Conservation (phyloP, 768 basidiomycete genomes). For the Antrodiella citrinella region DNA sequence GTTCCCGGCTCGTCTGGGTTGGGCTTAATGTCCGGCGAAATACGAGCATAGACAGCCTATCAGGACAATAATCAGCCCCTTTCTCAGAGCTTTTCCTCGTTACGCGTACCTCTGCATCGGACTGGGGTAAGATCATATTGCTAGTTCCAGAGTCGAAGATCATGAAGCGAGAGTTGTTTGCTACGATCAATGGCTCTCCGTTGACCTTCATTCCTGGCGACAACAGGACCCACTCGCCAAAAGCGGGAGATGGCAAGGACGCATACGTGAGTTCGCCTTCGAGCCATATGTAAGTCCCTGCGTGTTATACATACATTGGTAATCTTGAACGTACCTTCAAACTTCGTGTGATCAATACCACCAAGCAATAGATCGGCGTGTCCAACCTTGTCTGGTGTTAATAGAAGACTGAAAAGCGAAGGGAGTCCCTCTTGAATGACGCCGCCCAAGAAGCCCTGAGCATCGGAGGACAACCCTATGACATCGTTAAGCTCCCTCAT, state of each 20-base stretch:
- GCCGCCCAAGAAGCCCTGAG: slow-evolving; percentile 39
- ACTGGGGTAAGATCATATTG: slow-evolving; percentile 42
- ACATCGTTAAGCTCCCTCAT: background rate
- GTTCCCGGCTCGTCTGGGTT: slow-evolving; percentile 40
- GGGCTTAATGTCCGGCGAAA: slow-evolving; percentile 46
- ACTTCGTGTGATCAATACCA: slow-evolving; percentile 42
- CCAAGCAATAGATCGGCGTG: slow-evolving; percentile 44
- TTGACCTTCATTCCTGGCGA: slow-evolving; percentile 42
- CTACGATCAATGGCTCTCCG: slow-evolving; percentile 35
- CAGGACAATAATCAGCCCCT: background rate
- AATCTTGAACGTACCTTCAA: slow-evolving; percentile 26
- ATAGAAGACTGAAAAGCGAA: slow-evolving; percentile 38
- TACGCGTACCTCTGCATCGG: slow-evolving; percentile 34
- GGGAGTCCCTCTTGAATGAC: slow-evolving; percentile 40
- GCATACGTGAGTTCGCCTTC: slow-evolving; percentile 4
- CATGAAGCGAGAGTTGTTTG: slow-evolving; percentile 32
- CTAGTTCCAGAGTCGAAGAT: slow-evolving; percentile 52
- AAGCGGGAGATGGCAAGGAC: background rate
- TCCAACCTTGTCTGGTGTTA: slow-evolving; percentile 34
- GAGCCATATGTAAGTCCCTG: too few species aligned
- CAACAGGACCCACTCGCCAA: slow-evolving; percentile 31
- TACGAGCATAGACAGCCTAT: slow-evolving; percentile 45
- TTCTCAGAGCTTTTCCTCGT: background rate
- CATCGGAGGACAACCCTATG: slow-evolving; percentile 39
- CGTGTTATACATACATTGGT: too few species aligned